Evolutionary conservation across 1,284 basidiomycete species (phyloP), one percentile per base, ranked within the genome.

Genomic region (Golubevia sp.): DNA sequence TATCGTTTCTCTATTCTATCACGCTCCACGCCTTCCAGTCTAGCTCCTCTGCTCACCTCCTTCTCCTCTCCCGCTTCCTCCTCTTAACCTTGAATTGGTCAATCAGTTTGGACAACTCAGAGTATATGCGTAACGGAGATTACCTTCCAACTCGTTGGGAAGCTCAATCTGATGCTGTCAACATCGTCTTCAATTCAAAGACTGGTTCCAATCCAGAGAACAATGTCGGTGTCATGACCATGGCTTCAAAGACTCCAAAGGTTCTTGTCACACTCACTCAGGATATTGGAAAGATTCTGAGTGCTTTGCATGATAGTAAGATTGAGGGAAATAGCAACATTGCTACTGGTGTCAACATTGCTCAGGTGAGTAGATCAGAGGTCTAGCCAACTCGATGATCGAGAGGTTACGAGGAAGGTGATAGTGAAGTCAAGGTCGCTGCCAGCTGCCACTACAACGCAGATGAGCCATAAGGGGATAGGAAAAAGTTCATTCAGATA

Each of bases 171-270:
- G 95, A 99, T 85, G 93, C 96, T 2, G 92, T 95, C 67, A 94
- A 90, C 68, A 89, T 91, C 62, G 88, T 98, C 76, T 97, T 97
- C 85, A 90, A 91, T 80, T 91, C 92, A 63, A 99, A 99, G 88
- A 92, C 92, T 69, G 91, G 93, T 84, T 76, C 80, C 49, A 97
- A 99, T 86, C 94, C 96, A 25, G 97, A 99, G 86, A 97, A 92
- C 85, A 94, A 93, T 15, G 94, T 97, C 59, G 96, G 96, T 4
- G 86, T 98, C 61, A 97, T 99, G 94, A 95, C 94, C 49, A 96
- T 97, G 92, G 96, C 94, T 25, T 24, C 30, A 5, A 15, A 23
- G 76, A 96, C 93, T 3, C 94, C 96, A 55, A 92, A 96, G 84
- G 93, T 99, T 0, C 90, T 98, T 56, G 93, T 94, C 64, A 98